These are phyloP conservation scores for Edaphochlamys debaryana DNA, from an alignment of 139 green algal species.

Conservation along the genomic window DNA sequence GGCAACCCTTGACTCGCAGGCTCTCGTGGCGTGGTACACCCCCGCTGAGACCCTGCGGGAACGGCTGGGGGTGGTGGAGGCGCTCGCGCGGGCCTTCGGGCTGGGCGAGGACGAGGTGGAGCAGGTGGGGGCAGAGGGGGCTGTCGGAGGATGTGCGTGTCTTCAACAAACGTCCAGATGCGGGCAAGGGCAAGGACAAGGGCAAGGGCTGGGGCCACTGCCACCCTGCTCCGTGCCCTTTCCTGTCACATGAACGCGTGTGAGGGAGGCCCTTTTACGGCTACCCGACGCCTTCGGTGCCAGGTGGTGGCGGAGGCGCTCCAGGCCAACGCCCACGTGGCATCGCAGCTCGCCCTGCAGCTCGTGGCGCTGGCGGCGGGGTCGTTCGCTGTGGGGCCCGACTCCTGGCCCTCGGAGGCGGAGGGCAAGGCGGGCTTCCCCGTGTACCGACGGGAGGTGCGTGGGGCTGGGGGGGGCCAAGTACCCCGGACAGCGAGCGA, in stretches of 20 bases:
- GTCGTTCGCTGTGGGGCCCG: not conserved
- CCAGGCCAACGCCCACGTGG: conserved; percentile 8
- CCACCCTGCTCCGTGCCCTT: not conserved
- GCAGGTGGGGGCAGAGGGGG: conserved; percentile 5
- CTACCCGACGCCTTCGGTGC: too few species aligned
- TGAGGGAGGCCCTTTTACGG: too few species aligned
- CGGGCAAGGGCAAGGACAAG: not conserved
- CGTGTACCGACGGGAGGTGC: not conserved
- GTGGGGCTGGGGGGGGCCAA: too few species aligned
- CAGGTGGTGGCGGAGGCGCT: conserved; percentile 32
- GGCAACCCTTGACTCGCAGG: not conserved
- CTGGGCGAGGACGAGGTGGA: conserved; percentile 27
- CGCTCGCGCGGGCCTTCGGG: conserved; percentile 30
- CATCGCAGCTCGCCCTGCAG: conserved; percentile 33
- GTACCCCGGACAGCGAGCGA: too few species aligned
- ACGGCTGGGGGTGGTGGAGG: conserved; percentile 9
- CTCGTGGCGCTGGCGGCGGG: not conserved
- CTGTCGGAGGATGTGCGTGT: not conserved
- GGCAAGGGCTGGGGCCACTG: not conserved
- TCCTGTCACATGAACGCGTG: too few species aligned
- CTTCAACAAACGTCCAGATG: too few species aligned
- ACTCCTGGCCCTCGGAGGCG: not conserved
- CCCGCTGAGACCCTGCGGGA: not conserved
- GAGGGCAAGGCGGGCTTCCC: not conserved
- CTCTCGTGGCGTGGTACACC: conserved; percentile 17